Conservation (phyloP, 371 early-diverging fungal genomes). For the Mucor lusitanicus region DNA sequence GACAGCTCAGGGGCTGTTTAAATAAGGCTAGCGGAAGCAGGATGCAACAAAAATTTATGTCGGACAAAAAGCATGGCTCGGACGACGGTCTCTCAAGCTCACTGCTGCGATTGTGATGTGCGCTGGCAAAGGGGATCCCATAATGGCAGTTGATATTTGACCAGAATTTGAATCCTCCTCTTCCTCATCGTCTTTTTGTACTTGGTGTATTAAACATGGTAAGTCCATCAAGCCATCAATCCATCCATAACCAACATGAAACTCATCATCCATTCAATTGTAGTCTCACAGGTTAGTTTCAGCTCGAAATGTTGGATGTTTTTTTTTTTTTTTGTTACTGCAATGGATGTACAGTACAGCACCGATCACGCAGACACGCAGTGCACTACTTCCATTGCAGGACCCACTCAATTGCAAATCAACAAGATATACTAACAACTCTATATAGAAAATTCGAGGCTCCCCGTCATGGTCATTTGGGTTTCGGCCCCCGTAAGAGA, state of each 20-base stretch:
- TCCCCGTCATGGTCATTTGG: slow-evolving; percentile 99
- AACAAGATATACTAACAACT: neutral
- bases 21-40: neutral
- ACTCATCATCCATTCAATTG: slow-evolving; percentile 3
- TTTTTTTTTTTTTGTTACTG: too few relatives aligned
- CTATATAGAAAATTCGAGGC: slow-evolving; percentile 35
- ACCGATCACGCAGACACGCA: neutral
- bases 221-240: slow-evolving; percentile 2
- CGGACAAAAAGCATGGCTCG: neutral
- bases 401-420: neutral
- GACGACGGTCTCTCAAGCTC: neutral
- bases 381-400: neutral
- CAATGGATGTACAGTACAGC: neutral
- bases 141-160: neutral
- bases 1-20: neutral
- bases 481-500: slow-evolving; percentile 99
- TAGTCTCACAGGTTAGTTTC: slow-evolving; percentile 29
- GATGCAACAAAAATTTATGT: neutral
- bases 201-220: slow-evolving; percentile 30
- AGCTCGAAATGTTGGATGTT: neutral
- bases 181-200: slow-evolving; percentile 21
- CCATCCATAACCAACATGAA: neutral
- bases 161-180: slow-evolving; percentile 12
- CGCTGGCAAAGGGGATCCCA: neutral
- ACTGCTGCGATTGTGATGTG: too few relatives aligned